Evolutionary conservation across 805 yeast genomes (phyloP).

Genomic region (Cyberlindnera americana): DNA sequence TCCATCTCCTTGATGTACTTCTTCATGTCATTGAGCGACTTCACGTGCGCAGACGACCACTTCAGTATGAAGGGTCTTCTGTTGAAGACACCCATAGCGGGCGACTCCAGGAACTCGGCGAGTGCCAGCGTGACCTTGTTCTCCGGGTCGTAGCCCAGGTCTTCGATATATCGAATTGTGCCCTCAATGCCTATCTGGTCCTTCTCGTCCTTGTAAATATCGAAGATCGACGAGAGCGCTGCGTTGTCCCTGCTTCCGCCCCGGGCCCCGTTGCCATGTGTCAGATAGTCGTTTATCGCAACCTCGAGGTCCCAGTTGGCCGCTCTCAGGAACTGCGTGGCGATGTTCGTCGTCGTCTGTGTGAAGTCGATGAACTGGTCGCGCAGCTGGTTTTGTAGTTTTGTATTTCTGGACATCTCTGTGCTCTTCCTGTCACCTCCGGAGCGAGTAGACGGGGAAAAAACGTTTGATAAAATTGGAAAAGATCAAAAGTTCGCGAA

Average conservation of each 20-base stretch:
- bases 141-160: conserved; percentile 69
- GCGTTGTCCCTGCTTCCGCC: conserved; percentile 15
- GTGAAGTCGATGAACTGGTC: conserved; percentile 30
- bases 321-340: conserved; percentile 21
- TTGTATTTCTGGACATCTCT: conserved; percentile 21
- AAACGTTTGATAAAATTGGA: too few relatives aligned
- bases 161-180: conserved; percentile 62
- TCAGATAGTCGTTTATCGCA: conserved; percentile 27
- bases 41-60: conserved; percentile 43
- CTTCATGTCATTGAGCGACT: conserved; percentile 46
- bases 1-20: conserved; percentile 33
- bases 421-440: not conserved
- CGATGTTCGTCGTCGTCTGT: conserved; percentile 21
- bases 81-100: conserved; percentile 60
- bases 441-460: not conserved
- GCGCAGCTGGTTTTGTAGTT: conserved; percentile 24
- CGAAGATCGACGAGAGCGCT: conserved; percentile 17
- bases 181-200: conserved; percentile 71
- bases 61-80: conserved; percentile 47
- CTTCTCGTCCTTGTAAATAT: conserved; percentile 22
- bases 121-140: conserved; percentile 67
- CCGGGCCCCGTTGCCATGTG: conserved; percentile 19
- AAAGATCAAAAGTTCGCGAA: too few relatives aligned
- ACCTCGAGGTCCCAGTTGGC: conserved; percentile 26
- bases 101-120: conserved; percentile 65